A percentile compares a stretch with the other conserved stretches of the same genome.
Conservation (phyloP, 495 filamentous ascomycete species). For the Xylaria acuta region DNA sequence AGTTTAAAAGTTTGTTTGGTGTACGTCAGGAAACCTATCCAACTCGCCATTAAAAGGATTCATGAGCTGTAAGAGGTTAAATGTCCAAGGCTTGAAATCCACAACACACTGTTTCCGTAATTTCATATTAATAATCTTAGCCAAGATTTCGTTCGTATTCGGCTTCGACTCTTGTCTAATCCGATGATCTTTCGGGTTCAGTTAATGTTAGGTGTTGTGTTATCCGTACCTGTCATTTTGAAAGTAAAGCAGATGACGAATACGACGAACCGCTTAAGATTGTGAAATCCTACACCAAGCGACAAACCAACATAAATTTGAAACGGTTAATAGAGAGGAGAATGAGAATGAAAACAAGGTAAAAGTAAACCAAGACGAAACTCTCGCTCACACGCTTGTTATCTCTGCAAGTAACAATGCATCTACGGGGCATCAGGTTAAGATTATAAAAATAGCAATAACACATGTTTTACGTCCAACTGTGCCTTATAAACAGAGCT, state of each 20-base stretch:
- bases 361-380: too few relatives aligned
- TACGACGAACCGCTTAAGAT: not conserved
- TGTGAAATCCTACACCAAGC: not conserved
- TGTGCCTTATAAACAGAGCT: not conserved
- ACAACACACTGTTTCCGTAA: not conserved
- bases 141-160: slow-evolving; percentile 8
- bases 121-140: not conserved
- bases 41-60: not conserved
- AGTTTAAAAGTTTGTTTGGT: not conserved
- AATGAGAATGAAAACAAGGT: too few relatives aligned
- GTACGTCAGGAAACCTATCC: not conserved
- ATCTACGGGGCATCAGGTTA: not conserved
- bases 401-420: not conserved
- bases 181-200: not conserved
- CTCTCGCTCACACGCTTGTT: not conserved
- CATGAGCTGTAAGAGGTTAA: not conserved
- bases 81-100: not conserved
- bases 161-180: not conserved
- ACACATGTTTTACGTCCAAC: not conserved
- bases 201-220: not conserved
- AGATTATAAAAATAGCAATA: not conserved
- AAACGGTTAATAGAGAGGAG: too few relatives aligned
- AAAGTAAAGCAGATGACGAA: not conserved
- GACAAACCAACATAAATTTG: too few relatives aligned
- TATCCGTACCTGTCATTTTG: not conserved